Percentiles rank a stretch among this genome's conserved stretches.
Evolutionary conservation across 1,284 basidiomycete species (phyloP).

Genomic region (Ceratobasidium sp.): DNA sequence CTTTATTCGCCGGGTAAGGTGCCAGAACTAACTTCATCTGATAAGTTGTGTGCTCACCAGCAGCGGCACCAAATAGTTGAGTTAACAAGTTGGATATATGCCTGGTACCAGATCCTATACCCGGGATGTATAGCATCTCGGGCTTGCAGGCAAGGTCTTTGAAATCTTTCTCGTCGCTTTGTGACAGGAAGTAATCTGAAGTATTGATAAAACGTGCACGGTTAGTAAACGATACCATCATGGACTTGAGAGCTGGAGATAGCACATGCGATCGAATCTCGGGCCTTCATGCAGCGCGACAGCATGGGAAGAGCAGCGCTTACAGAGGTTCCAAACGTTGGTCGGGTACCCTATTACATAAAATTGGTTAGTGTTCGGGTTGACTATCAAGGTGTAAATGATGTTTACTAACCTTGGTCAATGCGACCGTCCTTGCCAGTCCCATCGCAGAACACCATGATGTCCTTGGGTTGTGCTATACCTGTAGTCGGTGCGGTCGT

Average conservation of each 20-base stretch:
- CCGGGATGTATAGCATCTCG: slow-evolving; percentile 24
- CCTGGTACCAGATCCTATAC: slow-evolving; percentile 15
- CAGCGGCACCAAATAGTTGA: slow-evolving; percentile 8
- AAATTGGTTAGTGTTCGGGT: too few relatives aligned
- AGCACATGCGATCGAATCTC: too few relatives aligned
- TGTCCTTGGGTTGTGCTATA: slow-evolving; percentile 1
- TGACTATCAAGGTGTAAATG: too few relatives aligned
- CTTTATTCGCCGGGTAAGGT: background rate
- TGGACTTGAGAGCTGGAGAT: too few relatives aligned
- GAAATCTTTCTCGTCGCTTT: too few relatives aligned
- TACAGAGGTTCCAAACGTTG: slow-evolving; percentile 33
- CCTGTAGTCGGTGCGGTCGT: background rate
- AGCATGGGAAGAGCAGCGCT: too few relatives aligned
- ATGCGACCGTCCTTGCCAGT: slow-evolving; percentile 23
- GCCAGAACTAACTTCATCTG: background rate
- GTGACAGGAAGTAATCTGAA: background rate
- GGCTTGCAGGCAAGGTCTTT: too few relatives aligned
- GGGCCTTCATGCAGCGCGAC: too few relatives aligned
- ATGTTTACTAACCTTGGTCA: background rate
- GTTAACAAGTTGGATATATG: background rate
- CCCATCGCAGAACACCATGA: slow-evolving; percentile 37
- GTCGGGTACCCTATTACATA: background rate
- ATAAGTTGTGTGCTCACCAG: background rate
- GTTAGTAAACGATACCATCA: too few relatives aligned
- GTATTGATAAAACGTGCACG: too few relatives aligned